Evolutionary conservation across 495 filamentous ascomycete species (phyloP).

Genomic region (Umbilicaria muhlenbergii): DNA sequence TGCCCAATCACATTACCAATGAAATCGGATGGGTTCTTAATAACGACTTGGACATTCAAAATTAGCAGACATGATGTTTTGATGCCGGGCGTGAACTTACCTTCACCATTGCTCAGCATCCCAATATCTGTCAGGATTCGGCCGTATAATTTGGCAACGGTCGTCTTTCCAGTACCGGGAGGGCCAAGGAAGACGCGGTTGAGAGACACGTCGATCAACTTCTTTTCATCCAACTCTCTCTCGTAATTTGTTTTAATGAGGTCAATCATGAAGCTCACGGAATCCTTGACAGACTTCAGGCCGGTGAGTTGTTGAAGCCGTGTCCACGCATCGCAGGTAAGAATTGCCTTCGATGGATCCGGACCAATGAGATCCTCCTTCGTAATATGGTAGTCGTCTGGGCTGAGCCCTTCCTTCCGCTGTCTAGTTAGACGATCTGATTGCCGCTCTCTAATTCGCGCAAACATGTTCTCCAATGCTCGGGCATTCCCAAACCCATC

Average conservation of each 20-base stretch:
- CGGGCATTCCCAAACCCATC: constrained; percentile 64
- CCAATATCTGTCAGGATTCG: constrained; percentile 46
- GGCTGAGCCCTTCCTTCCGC: constrained; percentile 11
- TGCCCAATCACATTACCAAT: constrained; percentile 44
- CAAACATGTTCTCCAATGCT: constrained; percentile 44
- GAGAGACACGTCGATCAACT: constrained; percentile 38
- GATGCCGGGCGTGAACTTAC: constrained; percentile 17
- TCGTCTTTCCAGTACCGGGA: constrained; percentile 65
- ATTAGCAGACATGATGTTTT: constrained; percentile 6
- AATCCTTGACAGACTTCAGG: constrained; percentile 44
- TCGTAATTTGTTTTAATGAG: constrained; percentile 45
- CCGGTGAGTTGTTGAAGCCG: constrained; percentile 46
- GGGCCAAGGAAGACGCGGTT: constrained; percentile 58
- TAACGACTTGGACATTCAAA: constrained; percentile 29
- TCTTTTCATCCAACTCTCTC: constrained; percentile 43
- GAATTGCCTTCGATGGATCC: constrained; percentile 38
- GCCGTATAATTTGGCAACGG: constrained; percentile 60
- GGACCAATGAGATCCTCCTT: constrained; percentile 53
- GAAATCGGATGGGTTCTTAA: constrained; percentile 63
- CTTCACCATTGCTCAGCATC: constrained; percentile 44
- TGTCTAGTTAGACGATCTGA: constrained; percentile 34
- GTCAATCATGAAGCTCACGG: constrained; percentile 38
- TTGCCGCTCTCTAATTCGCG: constrained; percentile 40
- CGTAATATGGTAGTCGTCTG: constrained; percentile 36
- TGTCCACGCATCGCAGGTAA: constrained; percentile 36